Evolutionary conservation across 2,329 filamentous ascomycete genomes (phyloP).

Genomic region (Calonectria montana): DNA sequence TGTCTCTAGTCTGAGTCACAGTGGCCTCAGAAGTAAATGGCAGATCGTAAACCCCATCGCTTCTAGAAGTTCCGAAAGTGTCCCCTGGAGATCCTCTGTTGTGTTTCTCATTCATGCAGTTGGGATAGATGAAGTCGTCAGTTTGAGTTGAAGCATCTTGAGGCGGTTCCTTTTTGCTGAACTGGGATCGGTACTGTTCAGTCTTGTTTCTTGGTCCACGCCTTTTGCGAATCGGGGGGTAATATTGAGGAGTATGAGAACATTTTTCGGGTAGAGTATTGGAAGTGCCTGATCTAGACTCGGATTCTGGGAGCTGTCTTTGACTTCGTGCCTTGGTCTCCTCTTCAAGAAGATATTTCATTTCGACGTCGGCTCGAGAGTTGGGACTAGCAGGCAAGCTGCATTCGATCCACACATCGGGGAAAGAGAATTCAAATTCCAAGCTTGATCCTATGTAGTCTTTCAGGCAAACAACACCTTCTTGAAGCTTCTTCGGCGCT

Average conservation of each 20-base stretch:
- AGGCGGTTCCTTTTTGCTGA: too few relatives aligned
- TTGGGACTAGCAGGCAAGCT: slow-evolving; percentile 8
- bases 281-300: background rate
- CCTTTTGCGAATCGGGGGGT: background rate
- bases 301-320: background rate
- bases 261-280: background rate
- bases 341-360: background rate
- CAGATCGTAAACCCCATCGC: background rate
- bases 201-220: background rate
- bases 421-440: slow-evolving; percentile 10
- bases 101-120: background rate
- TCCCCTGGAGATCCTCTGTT: background rate
- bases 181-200: background rate
- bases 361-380: slow-evolving; percentile 1
- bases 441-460: background rate
- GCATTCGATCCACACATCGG: slow-evolving; percentile 8
- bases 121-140: background rate
- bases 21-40: background rate
- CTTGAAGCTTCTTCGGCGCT: background rate
- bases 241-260: background rate
- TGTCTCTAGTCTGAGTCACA: background rate
- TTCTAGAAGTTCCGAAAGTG: background rate
- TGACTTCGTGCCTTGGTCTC: background rate
- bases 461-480: background rate
- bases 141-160: background rate